These are phyloP conservation scores for Zalaria sp. DNA, from an alignment of 2,329 filamentous ascomycete genomes.

Conservation along the genomic window DNA sequence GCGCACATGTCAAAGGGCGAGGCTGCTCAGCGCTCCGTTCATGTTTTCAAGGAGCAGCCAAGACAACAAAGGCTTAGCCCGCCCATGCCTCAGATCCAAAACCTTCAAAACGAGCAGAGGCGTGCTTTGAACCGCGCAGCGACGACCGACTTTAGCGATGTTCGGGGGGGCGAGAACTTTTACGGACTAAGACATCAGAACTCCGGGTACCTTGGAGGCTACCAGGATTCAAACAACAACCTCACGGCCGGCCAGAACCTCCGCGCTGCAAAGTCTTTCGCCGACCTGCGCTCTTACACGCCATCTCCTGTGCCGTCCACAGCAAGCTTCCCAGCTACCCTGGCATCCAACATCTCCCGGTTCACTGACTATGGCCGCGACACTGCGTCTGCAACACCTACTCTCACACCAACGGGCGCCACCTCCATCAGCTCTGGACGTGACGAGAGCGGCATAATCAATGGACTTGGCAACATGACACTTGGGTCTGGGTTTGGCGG, in stretches of 20 bases:
- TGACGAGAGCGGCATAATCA: slow-evolving; percentile 46
- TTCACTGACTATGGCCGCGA: slow-evolving; percentile 45
- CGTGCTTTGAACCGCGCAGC: slow-evolving; percentile 82
- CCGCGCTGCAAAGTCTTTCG: slow-evolving; percentile 89
- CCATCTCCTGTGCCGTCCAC: slow-evolving; percentile 85
- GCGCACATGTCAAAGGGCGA: slow-evolving; percentile 82
- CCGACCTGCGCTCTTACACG: slow-evolving; percentile 86
- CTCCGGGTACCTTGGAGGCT: slow-evolving; percentile 61
- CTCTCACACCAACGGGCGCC: slow-evolving; percentile 49
- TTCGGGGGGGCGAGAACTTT: slow-evolving; percentile 58
- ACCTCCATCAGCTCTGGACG: slow-evolving; percentile 45
- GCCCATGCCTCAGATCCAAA: slow-evolving; percentile 47
- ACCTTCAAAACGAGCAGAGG: slow-evolving; percentile 63
- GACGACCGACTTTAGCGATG: slow-evolving; percentile 90
- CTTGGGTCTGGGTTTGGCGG: slow-evolving; percentile 35
- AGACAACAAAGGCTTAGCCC: slow-evolving; percentile 44
- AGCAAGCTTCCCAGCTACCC: slow-evolving; percentile 65
- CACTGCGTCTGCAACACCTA: slow-evolving; percentile 51
- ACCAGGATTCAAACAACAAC: slow-evolving; percentile 57
- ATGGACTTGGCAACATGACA: slow-evolving; percentile 47
- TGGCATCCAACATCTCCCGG: slow-evolving; percentile 48
- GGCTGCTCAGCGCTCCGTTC: slow-evolving; percentile 77
- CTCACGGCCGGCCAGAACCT: slow-evolving; percentile 64
- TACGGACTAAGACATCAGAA: slow-evolving; percentile 70
- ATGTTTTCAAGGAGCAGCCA: slow-evolving; percentile 62